Evolutionary conservation across 257 asterid genomes (phyloP).

Genomic region (Prunella vulgaris): DNA sequence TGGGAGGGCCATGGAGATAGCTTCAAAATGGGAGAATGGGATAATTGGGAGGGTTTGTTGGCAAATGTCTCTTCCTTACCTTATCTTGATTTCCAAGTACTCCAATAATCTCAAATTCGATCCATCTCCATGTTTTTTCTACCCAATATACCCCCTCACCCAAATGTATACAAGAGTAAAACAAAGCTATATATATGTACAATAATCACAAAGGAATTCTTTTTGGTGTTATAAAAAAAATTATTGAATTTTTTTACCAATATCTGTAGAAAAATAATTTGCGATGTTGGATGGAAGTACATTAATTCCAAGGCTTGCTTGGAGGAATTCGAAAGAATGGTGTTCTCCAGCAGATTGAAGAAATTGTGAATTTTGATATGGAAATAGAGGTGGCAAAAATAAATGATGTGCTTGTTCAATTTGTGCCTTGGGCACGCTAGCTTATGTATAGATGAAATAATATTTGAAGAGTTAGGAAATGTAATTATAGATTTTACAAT

Average conservation of each 20-base stretch:
- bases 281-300: neutral
- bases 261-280: neutral
- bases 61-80: conserved; percentile 83
- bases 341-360: neutral
- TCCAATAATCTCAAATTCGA: conserved; percentile 27
- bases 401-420: neutral
- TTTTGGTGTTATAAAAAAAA: no score
- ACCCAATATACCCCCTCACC: neutral
- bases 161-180: no score
- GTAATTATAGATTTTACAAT: neutral
- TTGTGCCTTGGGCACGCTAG: neutral
- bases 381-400: neutral
- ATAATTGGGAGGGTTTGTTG: conserved; percentile 93
- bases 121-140: neutral
- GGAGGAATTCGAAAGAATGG: neutral
- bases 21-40: conserved; percentile 78
- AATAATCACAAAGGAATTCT: no score
- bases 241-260: neutral
- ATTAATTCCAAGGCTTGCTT: neutral
- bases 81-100: conserved; percentile 76
- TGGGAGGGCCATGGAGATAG: conserved; percentile 52
- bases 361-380: conserved; percentile 1
- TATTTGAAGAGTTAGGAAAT: neutral
- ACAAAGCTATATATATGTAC: no score
- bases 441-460: neutral